phyloP scores from a whole-genome alignment of 2,329 filamentous ascomycete species.

The Penicillium sp. region DNA sequence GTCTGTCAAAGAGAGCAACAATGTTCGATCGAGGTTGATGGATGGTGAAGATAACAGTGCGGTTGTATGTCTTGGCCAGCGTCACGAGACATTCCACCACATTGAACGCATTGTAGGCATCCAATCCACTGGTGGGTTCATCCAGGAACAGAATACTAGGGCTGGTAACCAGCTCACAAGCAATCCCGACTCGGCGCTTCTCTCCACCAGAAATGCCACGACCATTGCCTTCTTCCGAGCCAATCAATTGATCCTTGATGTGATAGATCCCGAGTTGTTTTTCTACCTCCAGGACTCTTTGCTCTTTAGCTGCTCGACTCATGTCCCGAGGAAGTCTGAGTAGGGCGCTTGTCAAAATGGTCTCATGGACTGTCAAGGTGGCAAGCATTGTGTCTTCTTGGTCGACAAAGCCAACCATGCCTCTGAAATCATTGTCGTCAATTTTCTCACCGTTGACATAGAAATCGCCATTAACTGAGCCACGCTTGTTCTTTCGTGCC shows the following conservation, averaged over 20 bases:
- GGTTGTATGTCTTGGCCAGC: constrained; percentile 91
- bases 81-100: constrained; percentile 95
- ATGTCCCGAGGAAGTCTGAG: constrained; percentile 90
- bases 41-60: constrained; percentile 97
- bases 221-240: constrained; percentile 89
- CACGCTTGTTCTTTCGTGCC: constrained; percentile 94
- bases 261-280: constrained; percentile 91
- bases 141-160: constrained; percentile 96
- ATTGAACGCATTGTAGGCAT: constrained; percentile 97
- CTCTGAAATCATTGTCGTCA: constrained; percentile 78
- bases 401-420: constrained; percentile 93
- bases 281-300: constrained; percentile 88
- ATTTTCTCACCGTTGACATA: constrained; percentile 93
- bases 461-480: constrained; percentile 73
- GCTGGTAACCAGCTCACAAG: constrained; percentile 95
- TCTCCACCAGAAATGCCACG: constrained; percentile 96
- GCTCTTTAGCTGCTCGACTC: constrained; percentile 82
- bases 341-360: constrained; percentile 89
- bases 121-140: constrained; percentile 92
- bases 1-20: constrained; percentile 89
- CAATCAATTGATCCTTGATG: constrained; percentile 92
- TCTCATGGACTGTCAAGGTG: constrained; percentile 95
- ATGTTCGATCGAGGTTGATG: constrained; percentile 98
- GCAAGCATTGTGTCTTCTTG: constrained; percentile 97
- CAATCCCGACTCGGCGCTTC: constrained; percentile 92